Percentiles rank a stretch among this genome's conserved stretches.
Evolutionary conservation across 2,329 filamentous ascomycete species (phyloP).

Genomic region (Intubia oerlemansii): DNA sequence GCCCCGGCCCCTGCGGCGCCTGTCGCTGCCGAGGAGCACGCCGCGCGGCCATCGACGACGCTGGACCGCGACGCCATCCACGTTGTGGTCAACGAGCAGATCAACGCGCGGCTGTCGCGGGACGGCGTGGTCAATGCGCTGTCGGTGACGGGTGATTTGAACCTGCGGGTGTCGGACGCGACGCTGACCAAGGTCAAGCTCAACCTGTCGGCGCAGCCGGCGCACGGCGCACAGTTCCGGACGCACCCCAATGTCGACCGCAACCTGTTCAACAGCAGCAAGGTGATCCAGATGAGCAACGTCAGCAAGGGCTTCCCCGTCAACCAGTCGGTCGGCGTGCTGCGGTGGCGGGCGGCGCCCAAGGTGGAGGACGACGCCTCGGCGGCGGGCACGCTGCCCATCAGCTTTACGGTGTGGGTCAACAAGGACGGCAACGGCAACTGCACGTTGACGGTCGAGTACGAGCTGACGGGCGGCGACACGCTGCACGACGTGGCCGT

Average conservation of each 20-base stretch:
- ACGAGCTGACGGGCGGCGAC: conserved; percentile 71
- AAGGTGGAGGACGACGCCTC: conserved; percentile 53
- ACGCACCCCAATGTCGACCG: conserved; percentile 96
- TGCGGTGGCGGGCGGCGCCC: conserved; percentile 77
- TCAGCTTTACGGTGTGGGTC: conserved; percentile 95
- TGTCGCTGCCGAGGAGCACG: conserved; percentile 1
- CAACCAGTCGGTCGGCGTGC: conserved; percentile 80
- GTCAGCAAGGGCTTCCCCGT: conserved; percentile 73
- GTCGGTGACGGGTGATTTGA: conserved; percentile 77
- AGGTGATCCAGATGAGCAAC: conserved; percentile 79
- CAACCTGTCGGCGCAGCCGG: conserved; percentile 52
- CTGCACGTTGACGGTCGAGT: conserved; percentile 85
- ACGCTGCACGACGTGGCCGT: conserved; percentile 68
- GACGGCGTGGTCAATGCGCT: conserved; percentile 77
- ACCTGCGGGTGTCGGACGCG: conserved; percentile 73
- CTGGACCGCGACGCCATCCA: conserved; percentile 71
- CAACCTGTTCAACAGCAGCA: conserved; percentile 60
- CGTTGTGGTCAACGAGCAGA: conserved; percentile 71
- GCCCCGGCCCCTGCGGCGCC: conserved; percentile 22
- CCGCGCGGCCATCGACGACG: conserved; percentile 37
- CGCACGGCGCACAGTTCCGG: conserved; percentile 73
- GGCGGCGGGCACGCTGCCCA: conserved; percentile 69
- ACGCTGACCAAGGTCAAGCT: conserved; percentile 85
- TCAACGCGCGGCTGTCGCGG: conserved; percentile 69
- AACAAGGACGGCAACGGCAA: conserved; percentile 66